phyloP scores from a whole-genome alignment of 2,329 filamentous ascomycete genomes.

The Trichophyton verrucosum region DNA sequence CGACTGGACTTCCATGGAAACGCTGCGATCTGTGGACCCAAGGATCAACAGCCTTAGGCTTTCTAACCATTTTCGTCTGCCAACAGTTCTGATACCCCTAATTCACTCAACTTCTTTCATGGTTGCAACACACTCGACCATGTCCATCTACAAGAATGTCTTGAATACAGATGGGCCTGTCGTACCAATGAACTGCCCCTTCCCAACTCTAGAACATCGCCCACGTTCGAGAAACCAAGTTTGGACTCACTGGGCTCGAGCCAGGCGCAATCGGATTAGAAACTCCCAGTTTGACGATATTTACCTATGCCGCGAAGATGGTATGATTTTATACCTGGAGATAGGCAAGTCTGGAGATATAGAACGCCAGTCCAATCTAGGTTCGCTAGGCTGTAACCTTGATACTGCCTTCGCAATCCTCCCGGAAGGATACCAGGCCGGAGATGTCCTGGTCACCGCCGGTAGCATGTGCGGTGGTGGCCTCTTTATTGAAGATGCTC shows the following conservation, averaged over 20 bases:
- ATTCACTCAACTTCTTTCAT: constrained; percentile 60
- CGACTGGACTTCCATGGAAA: constrained; percentile 40
- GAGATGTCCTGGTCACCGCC: constrained; percentile 67
- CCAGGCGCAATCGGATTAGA: constrained; percentile 53
- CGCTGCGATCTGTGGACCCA: constrained; percentile 19
- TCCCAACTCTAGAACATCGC: constrained; percentile 19
- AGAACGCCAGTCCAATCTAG: constrained; percentile 48
- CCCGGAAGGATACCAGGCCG: constrained; percentile 49
- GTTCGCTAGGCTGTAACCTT: constrained; percentile 59
- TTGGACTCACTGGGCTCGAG: constrained; percentile 78
- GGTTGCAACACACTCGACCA: constrained; percentile 48
- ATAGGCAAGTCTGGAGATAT: constrained; percentile 45
- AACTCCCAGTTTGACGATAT: constrained; percentile 60
- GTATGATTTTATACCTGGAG: constrained; percentile 60
- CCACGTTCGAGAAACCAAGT: constrained; percentile 36
- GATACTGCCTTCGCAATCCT: constrained; percentile 66
- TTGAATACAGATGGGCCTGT: constrained; percentile 17
- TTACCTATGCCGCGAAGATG: constrained; percentile 81
- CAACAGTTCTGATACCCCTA: constrained; percentile 59
- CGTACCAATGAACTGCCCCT: constrained; percentile 20
- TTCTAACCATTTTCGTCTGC: constrained; percentile 40
- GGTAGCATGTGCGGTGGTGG: constrained; percentile 68
- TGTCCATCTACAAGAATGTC: constrained; percentile 38
- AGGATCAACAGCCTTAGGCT: constrained; percentile 21
- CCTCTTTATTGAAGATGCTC: constrained; percentile 56